phyloP scores from a whole-genome alignment of 371 early-diverging fungal species.

The Mycotypha africana region DNA sequence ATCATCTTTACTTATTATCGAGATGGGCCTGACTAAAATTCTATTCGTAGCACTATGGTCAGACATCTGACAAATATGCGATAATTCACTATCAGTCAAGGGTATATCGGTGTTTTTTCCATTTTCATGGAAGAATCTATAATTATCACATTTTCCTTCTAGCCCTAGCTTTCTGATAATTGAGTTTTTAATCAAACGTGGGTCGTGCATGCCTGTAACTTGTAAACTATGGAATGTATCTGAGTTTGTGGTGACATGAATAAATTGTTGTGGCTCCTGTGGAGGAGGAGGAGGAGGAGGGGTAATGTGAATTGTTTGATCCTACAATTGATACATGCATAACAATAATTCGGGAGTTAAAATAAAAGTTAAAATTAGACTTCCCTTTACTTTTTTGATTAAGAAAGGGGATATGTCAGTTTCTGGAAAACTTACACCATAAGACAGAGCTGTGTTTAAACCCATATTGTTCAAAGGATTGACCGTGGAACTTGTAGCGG shows the following conservation, averaged over 20 bases:
- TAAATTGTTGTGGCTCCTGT: conserved; percentile 12
- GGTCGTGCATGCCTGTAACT: conserved; percentile 38
- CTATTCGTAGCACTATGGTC: conserved; percentile 34
- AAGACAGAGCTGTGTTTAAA: too few species aligned
- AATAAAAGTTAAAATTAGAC: too few species aligned
- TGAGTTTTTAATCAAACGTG: conserved; percentile 26
- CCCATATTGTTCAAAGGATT: too few species aligned
- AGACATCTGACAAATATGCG: conserved; percentile 36
- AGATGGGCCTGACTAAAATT: conserved; percentile 35
- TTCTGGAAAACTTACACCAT: too few species aligned
- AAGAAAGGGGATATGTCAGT: too few species aligned
- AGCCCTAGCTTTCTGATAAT: conserved; percentile 37
- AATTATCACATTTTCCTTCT: conserved; percentile 22
- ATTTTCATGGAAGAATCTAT: conserved; percentile 40
- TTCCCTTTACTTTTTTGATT: too few species aligned
- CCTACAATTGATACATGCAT: too few species aligned
- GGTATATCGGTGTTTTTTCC: conserved; percentile 33
- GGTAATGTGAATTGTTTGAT: conserved; percentile 1
- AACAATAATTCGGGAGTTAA: too few species aligned
- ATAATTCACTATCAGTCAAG: conserved; percentile 30
- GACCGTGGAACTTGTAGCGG: too few species aligned
- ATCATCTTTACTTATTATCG: too few species aligned
- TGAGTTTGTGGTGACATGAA: conserved; percentile 29
- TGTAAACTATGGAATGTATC: conserved; percentile 36
- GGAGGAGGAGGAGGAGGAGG: conserved; percentile 5